Evolutionary conservation across 164 flowering plant genomes (phyloP).

Genomic region (Macadamia integrifolia): DNA sequence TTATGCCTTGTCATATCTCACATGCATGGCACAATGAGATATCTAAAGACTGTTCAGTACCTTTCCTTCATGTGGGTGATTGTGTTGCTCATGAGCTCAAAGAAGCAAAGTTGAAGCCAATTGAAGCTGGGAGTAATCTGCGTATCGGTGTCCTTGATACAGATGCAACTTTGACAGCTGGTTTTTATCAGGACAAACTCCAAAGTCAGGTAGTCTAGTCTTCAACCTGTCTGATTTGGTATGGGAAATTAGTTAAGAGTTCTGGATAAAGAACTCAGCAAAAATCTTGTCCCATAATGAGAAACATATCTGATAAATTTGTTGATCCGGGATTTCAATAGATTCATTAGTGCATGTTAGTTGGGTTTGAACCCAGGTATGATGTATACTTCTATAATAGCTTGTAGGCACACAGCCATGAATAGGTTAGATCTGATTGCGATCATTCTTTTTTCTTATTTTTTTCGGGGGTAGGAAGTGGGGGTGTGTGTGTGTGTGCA

Average conservation of each 20-base stretch:
- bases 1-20: constrained; percentile 72
- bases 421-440: too few species aligned
- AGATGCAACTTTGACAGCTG: constrained; percentile 40
- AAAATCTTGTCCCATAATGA: neutral
- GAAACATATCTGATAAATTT: too few species aligned
- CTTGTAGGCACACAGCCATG: neutral
- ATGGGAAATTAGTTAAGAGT: neutral
- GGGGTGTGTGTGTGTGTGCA: too few species aligned
- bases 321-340: too few species aligned
- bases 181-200: constrained; percentile 66
- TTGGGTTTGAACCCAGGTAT: neutral
- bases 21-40: constrained; percentile 62
- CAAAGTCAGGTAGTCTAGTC: constrained; percentile 47
- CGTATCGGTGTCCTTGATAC: constrained; percentile 64
- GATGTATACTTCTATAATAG: neutral
- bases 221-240: neutral
- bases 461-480: too few species aligned
- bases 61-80: constrained; percentile 63
- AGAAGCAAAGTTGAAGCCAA: constrained; percentile 62
- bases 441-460: too few species aligned
- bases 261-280: neutral
- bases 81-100: constrained; percentile 73
- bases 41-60: constrained; percentile 52
- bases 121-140: constrained; percentile 63
- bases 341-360: neutral